Conservation (phyloP, 495 filamentous ascomycete genomes). For the Venustampulla echinocandica region DNA sequence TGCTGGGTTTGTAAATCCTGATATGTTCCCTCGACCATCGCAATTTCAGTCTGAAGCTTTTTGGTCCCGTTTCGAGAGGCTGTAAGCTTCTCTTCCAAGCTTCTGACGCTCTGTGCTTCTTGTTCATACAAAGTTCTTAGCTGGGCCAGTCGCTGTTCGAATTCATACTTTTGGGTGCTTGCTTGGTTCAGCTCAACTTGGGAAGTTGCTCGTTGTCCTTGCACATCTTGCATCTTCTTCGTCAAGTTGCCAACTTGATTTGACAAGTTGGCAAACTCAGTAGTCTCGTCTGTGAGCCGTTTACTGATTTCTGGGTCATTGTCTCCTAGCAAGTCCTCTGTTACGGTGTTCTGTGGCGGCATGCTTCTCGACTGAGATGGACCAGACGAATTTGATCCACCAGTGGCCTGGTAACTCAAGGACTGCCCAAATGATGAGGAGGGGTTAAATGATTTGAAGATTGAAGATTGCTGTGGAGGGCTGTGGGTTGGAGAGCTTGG, state of each 20-base stretch:
- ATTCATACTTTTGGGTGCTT: slow-evolving; percentile 78
- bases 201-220: slow-evolving; percentile 64
- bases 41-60: slow-evolving; percentile 72
- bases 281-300: slow-evolving; percentile 77
- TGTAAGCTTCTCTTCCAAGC: slow-evolving; percentile 73
- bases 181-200: slow-evolving; percentile 73
- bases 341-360: slow-evolving; percentile 42
- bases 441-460: slow-evolving; percentile 85
- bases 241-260: slow-evolving; percentile 86
- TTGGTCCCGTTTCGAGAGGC: slow-evolving; percentile 68
- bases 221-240: slow-evolving; percentile 88
- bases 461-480: slow-evolving; percentile 36
- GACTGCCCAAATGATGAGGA: slow-evolving; percentile 84
- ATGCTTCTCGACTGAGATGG: slow-evolving; percentile 26
- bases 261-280: slow-evolving; percentile 90
- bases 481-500: slow-evolving; percentile 41
- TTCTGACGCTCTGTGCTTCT: slow-evolving; percentile 77
- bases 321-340: slow-evolving; percentile 92
- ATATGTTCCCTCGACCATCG: slow-evolving; percentile 68
- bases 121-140: slow-evolving; percentile 84
- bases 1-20: slow-evolving; percentile 84
- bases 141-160: slow-evolving; percentile 77
- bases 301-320: slow-evolving; percentile 84
- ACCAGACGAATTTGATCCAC: slow-evolving; percentile 51
- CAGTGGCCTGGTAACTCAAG: slow-evolving; percentile 69